Evolutionary conservation across 306 rosid species (phyloP).

Genomic region (Leucaena leucocephala): DNA sequence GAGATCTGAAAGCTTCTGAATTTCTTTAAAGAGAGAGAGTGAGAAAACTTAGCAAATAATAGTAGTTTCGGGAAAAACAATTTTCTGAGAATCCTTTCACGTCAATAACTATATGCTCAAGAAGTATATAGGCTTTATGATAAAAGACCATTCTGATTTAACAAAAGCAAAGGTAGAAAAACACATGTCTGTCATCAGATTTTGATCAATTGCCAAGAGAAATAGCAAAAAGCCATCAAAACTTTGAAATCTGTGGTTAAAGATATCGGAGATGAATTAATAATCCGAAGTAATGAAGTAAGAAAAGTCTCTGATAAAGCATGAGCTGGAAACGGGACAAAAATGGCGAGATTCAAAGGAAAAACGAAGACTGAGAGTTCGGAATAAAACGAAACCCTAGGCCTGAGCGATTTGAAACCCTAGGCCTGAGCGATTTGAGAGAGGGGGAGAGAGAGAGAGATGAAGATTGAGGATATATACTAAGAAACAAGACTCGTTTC

Average conservation of each 20-base stretch:
- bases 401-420: conserved; percentile 4
- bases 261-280: background rate
- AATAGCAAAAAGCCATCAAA: background rate
- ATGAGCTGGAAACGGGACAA: background rate
- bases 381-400: conserved; percentile 20
- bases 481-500: conserved; percentile 13
- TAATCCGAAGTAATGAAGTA: background rate
- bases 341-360: background rate
- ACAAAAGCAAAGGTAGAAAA: conserved; percentile 1
- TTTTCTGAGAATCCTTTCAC: background rate
- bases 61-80: background rate
- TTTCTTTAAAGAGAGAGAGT: background rate
- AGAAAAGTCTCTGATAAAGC: background rate
- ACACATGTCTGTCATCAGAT: background rate
- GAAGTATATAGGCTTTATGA: background rate
- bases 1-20: conserved; percentile 14
- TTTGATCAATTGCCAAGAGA: background rate
- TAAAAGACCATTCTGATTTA: conserved; percentile 20
- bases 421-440: background rate
- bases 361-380: background rate
- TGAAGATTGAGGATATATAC: too few relatives aligned
- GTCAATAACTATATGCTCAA: background rate
- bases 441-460: background rate
- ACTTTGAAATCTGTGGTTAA: background rate
- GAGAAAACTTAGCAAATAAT: background rate